phyloP scores from a whole-genome alignment of 1,284 basidiomycete genomes.

The Ganoderma meredithae region DNA sequence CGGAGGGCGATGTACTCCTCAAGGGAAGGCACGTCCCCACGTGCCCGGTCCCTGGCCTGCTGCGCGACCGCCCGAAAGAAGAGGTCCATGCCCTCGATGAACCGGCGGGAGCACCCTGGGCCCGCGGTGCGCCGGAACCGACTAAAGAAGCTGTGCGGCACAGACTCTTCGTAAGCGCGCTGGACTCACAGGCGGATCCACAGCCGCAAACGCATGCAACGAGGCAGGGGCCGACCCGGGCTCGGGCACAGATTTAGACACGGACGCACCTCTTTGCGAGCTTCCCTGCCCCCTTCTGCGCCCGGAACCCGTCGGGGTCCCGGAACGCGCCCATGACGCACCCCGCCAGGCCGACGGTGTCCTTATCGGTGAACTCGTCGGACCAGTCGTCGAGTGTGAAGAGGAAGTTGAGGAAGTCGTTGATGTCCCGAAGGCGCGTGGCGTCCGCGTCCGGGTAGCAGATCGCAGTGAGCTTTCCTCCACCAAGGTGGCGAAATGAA shows the following conservation, averaged over 20 bases:
- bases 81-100: constrained; percentile 40
- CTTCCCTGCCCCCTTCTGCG: constrained; percentile 34
- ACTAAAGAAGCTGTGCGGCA: constrained; percentile 23
- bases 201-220: constrained; percentile 1
- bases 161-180: constrained; percentile 13
- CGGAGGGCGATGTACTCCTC: constrained; percentile 42
- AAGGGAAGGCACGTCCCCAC: constrained; percentile 36
- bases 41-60: constrained; percentile 35
- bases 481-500: constrained; percentile 36
- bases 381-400: constrained; percentile 38
- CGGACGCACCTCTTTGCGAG: constrained; percentile 34
- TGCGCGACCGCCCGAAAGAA: constrained; percentile 40
- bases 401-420: constrained; percentile 40
- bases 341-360: constrained; percentile 28
- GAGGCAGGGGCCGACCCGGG: neutral
- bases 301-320: constrained; percentile 33
- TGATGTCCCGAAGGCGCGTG: constrained; percentile 35
- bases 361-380: constrained; percentile 34
- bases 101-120: constrained; percentile 32
- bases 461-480: constrained; percentile 37
- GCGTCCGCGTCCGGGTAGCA: constrained; percentile 38
- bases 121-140: constrained; percentile 30
- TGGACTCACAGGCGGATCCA: constrained; percentile 7
- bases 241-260: no score
- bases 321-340: constrained; percentile 36